These are phyloP conservation scores for Agapanthus africanus DNA, from an alignment of 106 monocot species.

Conservation along the genomic window DNA sequence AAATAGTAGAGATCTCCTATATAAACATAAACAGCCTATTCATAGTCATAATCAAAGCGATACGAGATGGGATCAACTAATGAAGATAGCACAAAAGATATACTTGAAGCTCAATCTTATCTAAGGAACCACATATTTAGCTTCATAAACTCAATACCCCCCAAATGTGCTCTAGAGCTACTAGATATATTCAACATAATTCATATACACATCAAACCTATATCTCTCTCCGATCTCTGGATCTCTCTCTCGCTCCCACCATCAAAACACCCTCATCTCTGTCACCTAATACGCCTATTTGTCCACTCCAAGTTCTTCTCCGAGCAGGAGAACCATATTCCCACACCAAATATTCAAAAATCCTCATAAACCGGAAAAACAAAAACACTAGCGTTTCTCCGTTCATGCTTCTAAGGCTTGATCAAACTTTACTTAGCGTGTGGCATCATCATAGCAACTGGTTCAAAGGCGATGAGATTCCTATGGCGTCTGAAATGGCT, in stretches of 20 bases:
- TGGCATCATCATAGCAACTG: neutral
- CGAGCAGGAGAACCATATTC: neutral
- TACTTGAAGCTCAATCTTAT: neutral
- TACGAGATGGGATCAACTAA: too few relatives aligned
- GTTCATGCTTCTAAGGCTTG: neutral
- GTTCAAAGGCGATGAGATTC: neutral
- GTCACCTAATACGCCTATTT: slow-evolving; percentile 11
- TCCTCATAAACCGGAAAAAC: slow-evolving; percentile 7
- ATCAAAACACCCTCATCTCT: neutral
- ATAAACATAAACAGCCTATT: too few relatives aligned
- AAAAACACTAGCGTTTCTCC: neutral
- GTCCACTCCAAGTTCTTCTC: slow-evolving; percentile 3
- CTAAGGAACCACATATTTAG: slow-evolving; percentile 8
- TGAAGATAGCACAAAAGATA: too few relatives aligned
- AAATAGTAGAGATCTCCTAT: too few relatives aligned
- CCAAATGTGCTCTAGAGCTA: neutral
- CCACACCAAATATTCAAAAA: slow-evolving; percentile 9
- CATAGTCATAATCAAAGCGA: too few relatives aligned
- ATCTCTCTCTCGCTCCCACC: slow-evolving; percentile 1
- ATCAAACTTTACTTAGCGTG: neutral
- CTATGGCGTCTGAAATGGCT: neutral
- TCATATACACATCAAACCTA: neutral
- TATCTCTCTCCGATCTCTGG: slow-evolving; percentile 1
- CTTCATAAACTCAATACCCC: slow-evolving; percentile 8
- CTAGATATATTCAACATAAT: neutral